These are phyloP conservation scores for Mycosphaerella arachidis DNA, from an alignment of 2,329 filamentous ascomycete species.

Conservation along the genomic window DNA sequence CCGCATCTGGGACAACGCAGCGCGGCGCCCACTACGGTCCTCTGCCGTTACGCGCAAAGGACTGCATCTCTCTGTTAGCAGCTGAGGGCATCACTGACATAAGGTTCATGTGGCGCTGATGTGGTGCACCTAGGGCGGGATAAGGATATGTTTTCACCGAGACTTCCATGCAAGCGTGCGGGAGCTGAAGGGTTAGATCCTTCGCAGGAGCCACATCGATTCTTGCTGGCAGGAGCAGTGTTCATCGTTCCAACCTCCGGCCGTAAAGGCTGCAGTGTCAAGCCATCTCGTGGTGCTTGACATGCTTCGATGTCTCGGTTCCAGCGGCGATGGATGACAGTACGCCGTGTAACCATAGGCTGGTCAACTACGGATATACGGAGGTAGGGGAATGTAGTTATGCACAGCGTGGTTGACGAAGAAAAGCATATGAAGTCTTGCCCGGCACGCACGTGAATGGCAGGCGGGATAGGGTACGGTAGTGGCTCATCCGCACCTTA, in stretches of 20 bases:
- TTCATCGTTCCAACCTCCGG: neutral
- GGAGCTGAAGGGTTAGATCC: neutral
- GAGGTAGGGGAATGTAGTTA: too few relatives aligned
- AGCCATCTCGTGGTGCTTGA: too few relatives aligned
- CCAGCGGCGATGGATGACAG: too few relatives aligned
- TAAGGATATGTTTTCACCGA: neutral
- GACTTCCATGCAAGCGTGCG: neutral
- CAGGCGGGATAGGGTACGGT: too few relatives aligned
- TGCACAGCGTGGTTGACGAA: too few relatives aligned
- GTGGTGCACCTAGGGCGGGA: neutral
- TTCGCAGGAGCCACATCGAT: neutral
- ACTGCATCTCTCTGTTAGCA: neutral
- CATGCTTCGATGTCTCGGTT: too few relatives aligned
- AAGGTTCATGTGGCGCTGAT: neutral
- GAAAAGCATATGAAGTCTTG: too few relatives aligned
- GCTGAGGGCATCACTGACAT: neutral
- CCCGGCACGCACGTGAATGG: too few relatives aligned
- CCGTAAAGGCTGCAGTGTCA: too few relatives aligned
- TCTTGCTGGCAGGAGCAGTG: neutral
- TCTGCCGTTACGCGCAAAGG: neutral
- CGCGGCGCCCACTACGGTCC: neutral
- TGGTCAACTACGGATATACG: too few relatives aligned
- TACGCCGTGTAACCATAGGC: too few relatives aligned
- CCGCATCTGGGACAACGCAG: neutral
- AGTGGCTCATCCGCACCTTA: too few relatives aligned